These are phyloP conservation scores for Auricularia sp. DNA, from an alignment of 768 basidiomycete species.

Conservation along the genomic window DNA sequence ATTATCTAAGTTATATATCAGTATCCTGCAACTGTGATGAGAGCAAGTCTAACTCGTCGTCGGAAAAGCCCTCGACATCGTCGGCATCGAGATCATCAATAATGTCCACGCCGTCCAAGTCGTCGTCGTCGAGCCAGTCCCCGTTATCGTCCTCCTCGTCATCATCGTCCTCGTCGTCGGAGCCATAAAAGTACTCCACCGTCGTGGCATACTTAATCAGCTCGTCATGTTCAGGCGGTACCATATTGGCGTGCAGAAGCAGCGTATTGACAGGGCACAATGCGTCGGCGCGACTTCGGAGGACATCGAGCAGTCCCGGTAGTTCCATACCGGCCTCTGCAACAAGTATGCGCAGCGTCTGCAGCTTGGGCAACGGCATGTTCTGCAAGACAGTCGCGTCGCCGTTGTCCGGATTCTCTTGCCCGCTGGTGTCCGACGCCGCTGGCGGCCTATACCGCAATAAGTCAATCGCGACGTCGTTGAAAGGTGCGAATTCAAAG, in stretches of 20 bases:
- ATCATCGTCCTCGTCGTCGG: conserved; percentile 35
- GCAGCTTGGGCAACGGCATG: conserved; percentile 37
- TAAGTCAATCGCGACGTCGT: conserved; percentile 18
- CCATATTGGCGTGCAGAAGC: conserved; percentile 3
- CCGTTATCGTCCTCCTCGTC: conserved; percentile 34
- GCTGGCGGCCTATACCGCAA: conserved; percentile 19
- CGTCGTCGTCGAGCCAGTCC: conserved; percentile 5
- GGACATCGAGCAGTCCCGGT: conserved; percentile 13
- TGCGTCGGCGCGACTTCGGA: conserved; percentile 10
- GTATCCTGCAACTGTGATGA: not conserved
- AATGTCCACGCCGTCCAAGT: conserved; percentile 7
- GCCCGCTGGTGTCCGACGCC: not conserved
- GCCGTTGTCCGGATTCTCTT: not conserved
- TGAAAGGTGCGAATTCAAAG: conserved; percentile 40
- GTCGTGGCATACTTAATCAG: conserved; percentile 35
- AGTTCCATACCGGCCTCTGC: not conserved
- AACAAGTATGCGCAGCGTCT: conserved; percentile 19
- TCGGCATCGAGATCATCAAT: conserved; percentile 13
- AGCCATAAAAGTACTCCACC: conserved; percentile 35
- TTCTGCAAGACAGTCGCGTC: conserved; percentile 9
- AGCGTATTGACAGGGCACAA: conserved; percentile 4
- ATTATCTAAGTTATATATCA: not conserved
- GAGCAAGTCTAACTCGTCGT: conserved; percentile 7
- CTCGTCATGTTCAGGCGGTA: conserved; percentile 9
- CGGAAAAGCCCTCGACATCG: conserved; percentile 8